Conservation (phyloP, 1,139 yeast genomes). For the Spencermartinsiella ligniputridi region DNA sequence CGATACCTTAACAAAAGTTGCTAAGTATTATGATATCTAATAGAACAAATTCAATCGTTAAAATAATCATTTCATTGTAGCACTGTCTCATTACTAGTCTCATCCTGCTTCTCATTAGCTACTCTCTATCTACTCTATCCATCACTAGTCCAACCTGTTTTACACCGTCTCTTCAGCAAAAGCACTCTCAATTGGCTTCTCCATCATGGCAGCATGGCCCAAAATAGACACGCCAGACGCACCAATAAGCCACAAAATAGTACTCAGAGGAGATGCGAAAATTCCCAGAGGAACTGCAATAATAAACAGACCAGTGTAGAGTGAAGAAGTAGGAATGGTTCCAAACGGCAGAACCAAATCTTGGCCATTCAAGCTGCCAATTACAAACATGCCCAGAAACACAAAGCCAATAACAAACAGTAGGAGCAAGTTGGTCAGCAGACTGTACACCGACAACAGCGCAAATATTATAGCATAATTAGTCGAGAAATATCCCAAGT, state of each 20-base stretch:
- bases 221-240: slow-evolving; percentile 84
- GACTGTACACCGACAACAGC: slow-evolving; percentile 62
- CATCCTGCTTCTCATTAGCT: no score
- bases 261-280: slow-evolving; percentile 88
- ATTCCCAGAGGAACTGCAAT: slow-evolving; percentile 80
- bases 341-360: slow-evolving; percentile 58
- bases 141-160: no score
- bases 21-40: no score
- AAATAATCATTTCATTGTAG: no score
- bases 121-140: no score
- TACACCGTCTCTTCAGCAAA: slow-evolving; percentile 78
- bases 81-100: no score
- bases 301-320: slow-evolving; percentile 75
- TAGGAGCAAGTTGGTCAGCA: slow-evolving; percentile 77
- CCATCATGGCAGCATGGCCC: slow-evolving; percentile 92
- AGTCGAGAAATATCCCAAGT: slow-evolving; percentile 80
- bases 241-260: slow-evolving; percentile 95
- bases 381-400: slow-evolving; percentile 68
- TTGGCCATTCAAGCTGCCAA: slow-evolving; percentile 71
- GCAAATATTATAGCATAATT: slow-evolving; percentile 77
- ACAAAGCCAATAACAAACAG: slow-evolving; percentile 64
- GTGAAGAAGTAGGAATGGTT: slow-evolving; percentile 62
- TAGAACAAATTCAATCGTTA: no score
- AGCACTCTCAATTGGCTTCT: slow-evolving; percentile 95
- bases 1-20: no score